Base-by-base conservation (phyloP, 2,329 filamentous ascomycete genomes). In the Moelleriella libera region DNA sequence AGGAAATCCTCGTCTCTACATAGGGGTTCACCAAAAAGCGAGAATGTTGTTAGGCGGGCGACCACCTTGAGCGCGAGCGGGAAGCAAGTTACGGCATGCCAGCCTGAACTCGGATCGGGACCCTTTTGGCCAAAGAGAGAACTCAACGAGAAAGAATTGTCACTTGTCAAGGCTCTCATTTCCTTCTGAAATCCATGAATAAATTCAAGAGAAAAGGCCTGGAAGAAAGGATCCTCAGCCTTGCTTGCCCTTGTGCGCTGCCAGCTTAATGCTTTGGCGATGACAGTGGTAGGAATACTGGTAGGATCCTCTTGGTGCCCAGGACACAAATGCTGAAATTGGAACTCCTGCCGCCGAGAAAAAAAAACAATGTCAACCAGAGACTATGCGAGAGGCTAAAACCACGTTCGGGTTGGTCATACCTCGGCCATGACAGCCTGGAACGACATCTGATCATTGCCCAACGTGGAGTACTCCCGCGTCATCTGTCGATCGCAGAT, bases 401-500 rank as follows among this genome's bases (percentile, higher is more conserved):
- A 21, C 21, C 21, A 21, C 21, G 21, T 21, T 21, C 34, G 34
- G 12, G 3, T 37, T 37, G 34, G 12, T 12, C 11, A 5, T 40
- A 52, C 50, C 30, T 52, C 50, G 12, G 48, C 37, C 50, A 51
- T 45, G 43, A 48, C 51, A 30, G 51, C 48, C 5, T 45, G 37
- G 8, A 52, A 48, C 3, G 51, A 52, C 49, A 52, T 45, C 12
- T 49, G 49, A 10, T 48, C 43, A 8, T 51, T 47, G 30, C 50
- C 49, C 21, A 49, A 44, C 11, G 46, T 45, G 28, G 49, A 47
- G 14, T 52, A 52, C 14, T 52, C 49, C 14, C 48, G 45, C 7
- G 51, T 51, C 51, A 52, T 49, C 32, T 48, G 37, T 3, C 49
- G 37, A 41, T 51, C 46, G 45, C 51, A 52, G 28, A 52, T 49